Base-by-base conservation (phyloP, 1,284 basidiomycete genomes). In the Blastosporella zonata region DNA sequence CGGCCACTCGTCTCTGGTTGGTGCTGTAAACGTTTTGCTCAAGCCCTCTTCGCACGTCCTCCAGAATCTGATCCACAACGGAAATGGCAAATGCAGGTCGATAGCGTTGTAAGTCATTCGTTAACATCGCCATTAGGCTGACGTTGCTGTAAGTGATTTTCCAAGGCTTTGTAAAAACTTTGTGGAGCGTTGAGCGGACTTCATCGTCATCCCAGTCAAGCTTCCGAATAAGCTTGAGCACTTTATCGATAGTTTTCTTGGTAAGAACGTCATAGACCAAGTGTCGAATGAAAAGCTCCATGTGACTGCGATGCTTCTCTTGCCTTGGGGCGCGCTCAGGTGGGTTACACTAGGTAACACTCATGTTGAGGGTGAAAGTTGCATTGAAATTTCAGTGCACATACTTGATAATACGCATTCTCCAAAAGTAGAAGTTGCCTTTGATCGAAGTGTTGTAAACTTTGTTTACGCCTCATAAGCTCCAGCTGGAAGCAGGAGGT, bases 321-420 rank as follows among this genome's bases (percentile, higher is more conserved):
- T 90, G 80, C 31, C 87, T 80, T 0, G 91, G 90, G 0, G 87
- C 82, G 47, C 97, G 84, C 60, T 98, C 94, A 0, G 97, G 97
- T 2, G 97, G 97, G 62, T 99, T 97, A 68, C 95, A 97, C 87
- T 98, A 58, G 9, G 29, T 49, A 27, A 58, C 18, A n/a, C 28
- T 52, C 52, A 57, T 52, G 29, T 33, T 34, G 23, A 23, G 46
- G 21, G 35, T n/a, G 43, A 9, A 34, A 36, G 13, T 31, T 10
- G 17, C 7, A 29, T 21, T 15, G n/a, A 17, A 29, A 10, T 43
- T 2, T 43, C 25, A 12, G 33, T 17, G 13, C 21, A 25, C 12
- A 52, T 20, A 91, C 91, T 77, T 93, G 93, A 65, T 98, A 99
- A 67, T 98, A 99, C 0, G 97, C 97, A 64, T 99, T 99, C 68